Evolutionary conservation across 305 asterid genomes (phyloP).

Genomic region (Fraxinus latifolia): DNA sequence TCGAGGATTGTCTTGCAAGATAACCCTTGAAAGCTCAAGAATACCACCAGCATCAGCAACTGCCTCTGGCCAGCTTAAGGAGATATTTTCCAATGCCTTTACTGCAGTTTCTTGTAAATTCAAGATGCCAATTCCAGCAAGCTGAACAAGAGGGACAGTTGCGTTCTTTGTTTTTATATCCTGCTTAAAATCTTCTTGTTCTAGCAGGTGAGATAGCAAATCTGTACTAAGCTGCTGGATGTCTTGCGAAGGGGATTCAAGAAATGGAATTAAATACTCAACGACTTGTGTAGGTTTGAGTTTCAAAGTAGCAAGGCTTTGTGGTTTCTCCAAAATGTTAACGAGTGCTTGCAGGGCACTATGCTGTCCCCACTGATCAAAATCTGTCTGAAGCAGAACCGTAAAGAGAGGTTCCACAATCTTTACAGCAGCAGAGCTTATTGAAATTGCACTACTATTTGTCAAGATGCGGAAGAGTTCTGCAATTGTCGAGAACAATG

Average conservation of each 20-base stretch:
- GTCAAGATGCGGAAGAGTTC: conserved; percentile 91
- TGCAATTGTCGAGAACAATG: conserved; percentile 66
- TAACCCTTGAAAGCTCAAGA: conserved; percentile 71
- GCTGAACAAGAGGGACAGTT: conserved; percentile 75
- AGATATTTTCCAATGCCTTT: conserved; percentile 64
- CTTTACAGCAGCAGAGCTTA: conserved; percentile 55
- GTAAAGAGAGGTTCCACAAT: conserved; percentile 76
- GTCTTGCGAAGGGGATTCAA: conserved; percentile 78
- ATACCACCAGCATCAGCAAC: conserved; percentile 86
- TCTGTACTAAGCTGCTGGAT: conserved; percentile 86
- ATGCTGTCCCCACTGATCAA: conserved; percentile 81
- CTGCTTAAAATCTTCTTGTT: conserved; percentile 72
- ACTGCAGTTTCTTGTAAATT: conserved; percentile 75
- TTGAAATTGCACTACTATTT: conserved; percentile 74
- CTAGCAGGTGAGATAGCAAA: conserved; percentile 73
- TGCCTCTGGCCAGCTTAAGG: conserved; percentile 76
- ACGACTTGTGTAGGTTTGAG: conserved; percentile 72
- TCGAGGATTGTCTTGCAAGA: conserved; percentile 69
- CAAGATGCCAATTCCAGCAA: conserved; percentile 68
- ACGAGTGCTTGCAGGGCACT: conserved; percentile 88
- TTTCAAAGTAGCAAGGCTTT: conserved; percentile 56
- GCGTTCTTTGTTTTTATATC: conserved; percentile 72
- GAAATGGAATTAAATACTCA: conserved; percentile 63
- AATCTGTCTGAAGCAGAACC: conserved; percentile 64
- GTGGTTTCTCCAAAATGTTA: conserved; percentile 85